Conservation (phyloP, 768 basidiomycete species). For the Suillus placidus region DNA sequence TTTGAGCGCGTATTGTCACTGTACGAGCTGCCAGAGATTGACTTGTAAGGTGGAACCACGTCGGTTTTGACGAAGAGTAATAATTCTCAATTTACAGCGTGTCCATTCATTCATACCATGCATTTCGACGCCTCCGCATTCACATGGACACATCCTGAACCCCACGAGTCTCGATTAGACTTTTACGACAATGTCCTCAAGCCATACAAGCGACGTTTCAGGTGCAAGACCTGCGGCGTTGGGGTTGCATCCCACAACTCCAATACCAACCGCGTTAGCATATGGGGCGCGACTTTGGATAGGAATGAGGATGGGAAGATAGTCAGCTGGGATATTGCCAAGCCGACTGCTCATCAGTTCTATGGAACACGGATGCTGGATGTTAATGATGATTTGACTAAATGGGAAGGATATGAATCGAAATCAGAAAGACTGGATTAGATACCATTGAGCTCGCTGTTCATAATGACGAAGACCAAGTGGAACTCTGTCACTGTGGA, state of each 20-base stretch:
- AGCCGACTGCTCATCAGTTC: conserved; percentile 66
- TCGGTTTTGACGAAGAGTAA: conserved; percentile 10
- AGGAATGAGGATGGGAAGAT: conserved; percentile 54
- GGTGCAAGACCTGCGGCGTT: conserved; percentile 65
- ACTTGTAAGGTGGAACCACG: conserved; percentile 41
- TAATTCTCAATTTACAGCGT: conserved; percentile 40
- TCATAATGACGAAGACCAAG: not conserved
- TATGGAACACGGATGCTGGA: conserved; percentile 65
- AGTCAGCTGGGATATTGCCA: conserved; percentile 53
- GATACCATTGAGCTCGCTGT: conserved; percentile 2
- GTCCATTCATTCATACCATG: conserved; percentile 63
- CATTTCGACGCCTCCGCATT: conserved; percentile 57
- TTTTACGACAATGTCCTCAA: conserved; percentile 50
- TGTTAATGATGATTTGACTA: conserved; percentile 55
- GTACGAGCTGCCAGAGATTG: conserved; percentile 66
- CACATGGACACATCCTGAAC: conserved; percentile 51
- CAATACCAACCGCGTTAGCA: conserved; percentile 50
- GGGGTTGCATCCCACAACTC: conserved; percentile 56
- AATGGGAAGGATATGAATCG: conserved; percentile 68
- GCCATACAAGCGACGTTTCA: conserved; percentile 61
- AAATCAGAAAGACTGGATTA: conserved; percentile 41
- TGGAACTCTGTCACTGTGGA: not conserved
- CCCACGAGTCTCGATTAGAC: conserved; percentile 43
- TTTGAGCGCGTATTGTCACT: conserved; percentile 69
- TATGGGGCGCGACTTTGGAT: conserved; percentile 61